Base-by-base conservation (phyloP, 257 asterid genomes). In the Ocimum tenuiflorum region DNA sequence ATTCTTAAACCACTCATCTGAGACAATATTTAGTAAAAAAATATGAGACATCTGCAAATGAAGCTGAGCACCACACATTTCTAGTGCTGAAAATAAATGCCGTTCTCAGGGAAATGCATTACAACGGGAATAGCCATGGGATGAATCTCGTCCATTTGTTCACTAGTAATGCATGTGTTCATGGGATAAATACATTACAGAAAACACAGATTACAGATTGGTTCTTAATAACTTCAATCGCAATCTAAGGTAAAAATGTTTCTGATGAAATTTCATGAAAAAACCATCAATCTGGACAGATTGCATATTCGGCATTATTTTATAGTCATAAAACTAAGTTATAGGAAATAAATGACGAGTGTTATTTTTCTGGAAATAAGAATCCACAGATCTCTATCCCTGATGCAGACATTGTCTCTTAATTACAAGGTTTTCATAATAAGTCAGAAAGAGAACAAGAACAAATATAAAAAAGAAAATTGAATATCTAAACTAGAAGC, bases 1-100 rank as follows among this genome's bases (percentile, higher is more conserved):
- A 94, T 94, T 82, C 97, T 83, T 69, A 87, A 77, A 70, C 97
- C 96, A 67, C 97, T 94, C 94, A 88, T 88, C 99, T 94, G 88
- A 43, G 61, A 52, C 53, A 82, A 66, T 56, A 50, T 45, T 71
- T 50, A 63, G 65, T 59, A 14, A 29, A 50, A 27, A 60, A 51
- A 42, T 62, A 35, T 19, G 38, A 66, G 14, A 39, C 20, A 24
- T 62, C 35, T 11, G 29, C 19, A n/a, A 19, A 66, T 38, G 33
- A 36, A 59, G 27, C 70, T 42, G 43, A 60, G 58, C 46, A 10
- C 12, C 58, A 23, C 11, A 51, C 6, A 8, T 33, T 59, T 55
- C 0, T 54, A 10, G 63, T 45, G 49, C 39, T 39, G 24, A 53
- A 9, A 52, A 38, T 22, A 41, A 49, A 27, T 53, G 27, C 7